Percentiles rank a stretch among this genome's conserved stretches.
Conservation (phyloP, 331 rosid species). For the Prunus yedoensis region DNA sequence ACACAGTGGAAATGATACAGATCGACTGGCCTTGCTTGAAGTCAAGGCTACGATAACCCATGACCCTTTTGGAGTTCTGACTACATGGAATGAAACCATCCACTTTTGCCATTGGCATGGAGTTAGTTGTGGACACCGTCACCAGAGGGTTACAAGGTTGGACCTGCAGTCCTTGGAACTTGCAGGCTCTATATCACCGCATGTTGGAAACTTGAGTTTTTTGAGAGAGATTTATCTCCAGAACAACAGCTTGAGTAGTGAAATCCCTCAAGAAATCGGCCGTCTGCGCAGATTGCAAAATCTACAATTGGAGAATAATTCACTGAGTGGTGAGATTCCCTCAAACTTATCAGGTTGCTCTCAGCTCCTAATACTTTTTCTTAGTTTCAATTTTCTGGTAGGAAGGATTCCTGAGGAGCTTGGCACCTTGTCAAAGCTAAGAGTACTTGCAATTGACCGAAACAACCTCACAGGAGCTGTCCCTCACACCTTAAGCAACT, state of each 20-base stretch:
- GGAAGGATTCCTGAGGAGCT: neutral
- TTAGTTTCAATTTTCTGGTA: neutral
- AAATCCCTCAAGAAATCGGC: neutral
- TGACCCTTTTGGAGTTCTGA: neutral
- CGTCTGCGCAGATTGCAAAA: neutral
- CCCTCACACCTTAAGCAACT: neutral
- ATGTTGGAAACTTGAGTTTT: slow-evolving; percentile 4
- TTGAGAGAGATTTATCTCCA: neutral
- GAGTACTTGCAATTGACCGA: neutral
- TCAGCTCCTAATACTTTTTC: neutral
- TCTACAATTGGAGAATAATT: neutral
- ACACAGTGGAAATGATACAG: neutral
- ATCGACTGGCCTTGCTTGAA: neutral
- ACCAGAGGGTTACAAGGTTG: neutral
- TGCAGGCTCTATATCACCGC: neutral
- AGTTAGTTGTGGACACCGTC: neutral
- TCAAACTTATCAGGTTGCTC: neutral
- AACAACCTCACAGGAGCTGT: neutral
- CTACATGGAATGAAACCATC: neutral
- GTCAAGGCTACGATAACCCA: neutral
- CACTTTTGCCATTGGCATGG: slow-evolving; percentile 4
- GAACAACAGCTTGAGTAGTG: neutral
- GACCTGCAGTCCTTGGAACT: neutral
- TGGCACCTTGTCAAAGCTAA: slow-evolving; percentile 4
- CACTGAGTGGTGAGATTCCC: slow-evolving; percentile 6